phyloP scores from a whole-genome alignment of 805 yeast species.

The Suhomyces sp. region DNA sequence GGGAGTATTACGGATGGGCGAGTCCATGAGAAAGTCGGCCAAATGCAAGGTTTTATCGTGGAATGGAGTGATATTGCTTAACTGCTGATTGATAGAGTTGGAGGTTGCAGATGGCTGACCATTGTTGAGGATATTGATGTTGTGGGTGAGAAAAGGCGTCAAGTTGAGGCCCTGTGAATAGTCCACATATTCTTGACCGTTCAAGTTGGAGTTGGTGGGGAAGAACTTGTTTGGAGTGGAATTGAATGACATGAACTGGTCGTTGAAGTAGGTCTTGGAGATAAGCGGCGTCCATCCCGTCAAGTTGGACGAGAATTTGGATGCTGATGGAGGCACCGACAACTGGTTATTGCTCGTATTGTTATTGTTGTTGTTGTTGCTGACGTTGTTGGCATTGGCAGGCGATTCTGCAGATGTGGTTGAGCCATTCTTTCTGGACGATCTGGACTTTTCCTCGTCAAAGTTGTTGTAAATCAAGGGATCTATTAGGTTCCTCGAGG shows the following conservation, averaged over 20 bases:
- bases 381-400: slow-evolving; percentile 1
- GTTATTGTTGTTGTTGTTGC: slow-evolving; percentile 3
- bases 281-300: slow-evolving; percentile 47
- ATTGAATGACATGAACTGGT: slow-evolving; percentile 31
- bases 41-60: slow-evolving; percentile 42
- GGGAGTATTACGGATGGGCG: slow-evolving; percentile 41
- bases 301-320: slow-evolving; percentile 15
- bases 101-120: slow-evolving; percentile 12
- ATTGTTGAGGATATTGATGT: slow-evolving; percentile 22
- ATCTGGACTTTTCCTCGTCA: slow-evolving; percentile 1
- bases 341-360: slow-evolving; percentile 3
- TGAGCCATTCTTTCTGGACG: not conserved
- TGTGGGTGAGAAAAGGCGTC: slow-evolving; percentile 43
- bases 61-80: slow-evolving; percentile 40
- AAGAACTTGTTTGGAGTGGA: slow-evolving; percentile 38
- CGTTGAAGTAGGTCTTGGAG: slow-evolving; percentile 36
- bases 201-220: slow-evolving; percentile 13
- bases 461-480: slow-evolving; percentile 29
- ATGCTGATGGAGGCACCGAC: slow-evolving; percentile 22
- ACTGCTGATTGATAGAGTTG: slow-evolving; percentile 21
- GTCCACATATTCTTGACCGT: slow-evolving; percentile 21
- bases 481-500: slow-evolving; percentile 32
- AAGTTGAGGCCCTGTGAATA: slow-evolving; percentile 37
- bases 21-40: slow-evolving; percentile 44
- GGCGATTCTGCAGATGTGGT: not conserved